These are phyloP conservation scores for Stylosanthes scabra DNA, from an alignment of 331 rosid genomes.

Conservation along the genomic window DNA sequence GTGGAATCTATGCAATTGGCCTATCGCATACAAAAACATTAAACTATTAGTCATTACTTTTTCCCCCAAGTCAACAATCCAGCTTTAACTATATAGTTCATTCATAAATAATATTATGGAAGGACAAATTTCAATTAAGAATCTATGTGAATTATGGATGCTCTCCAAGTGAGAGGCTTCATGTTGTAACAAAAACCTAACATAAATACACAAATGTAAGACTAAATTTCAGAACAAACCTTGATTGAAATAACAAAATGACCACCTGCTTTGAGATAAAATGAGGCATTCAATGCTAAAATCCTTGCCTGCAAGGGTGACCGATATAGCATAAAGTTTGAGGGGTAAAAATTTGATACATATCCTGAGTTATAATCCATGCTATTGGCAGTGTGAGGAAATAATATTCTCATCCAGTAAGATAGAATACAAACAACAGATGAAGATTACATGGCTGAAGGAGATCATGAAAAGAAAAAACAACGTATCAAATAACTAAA, in stretches of 20 bases:
- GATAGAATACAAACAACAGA: not conserved
- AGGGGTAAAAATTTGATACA: not conserved
- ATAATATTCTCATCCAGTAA: not conserved
- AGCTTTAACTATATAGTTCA: not conserved
- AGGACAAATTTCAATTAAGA: not conserved
- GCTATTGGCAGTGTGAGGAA: not conserved
- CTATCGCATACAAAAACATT: slow-evolving; percentile 12
- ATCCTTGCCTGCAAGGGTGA: slow-evolving; percentile 65
- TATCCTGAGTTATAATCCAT: not conserved
- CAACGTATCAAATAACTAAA: not conserved
- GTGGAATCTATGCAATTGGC: slow-evolving; percentile 60
- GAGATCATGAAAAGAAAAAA: not conserved
- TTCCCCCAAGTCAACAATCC: too few species aligned
- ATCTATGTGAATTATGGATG: not conserved
- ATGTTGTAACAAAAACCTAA: not conserved
- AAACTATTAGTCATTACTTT: too few species aligned
- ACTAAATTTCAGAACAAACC: slow-evolving; percentile 45
- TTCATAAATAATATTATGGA: not conserved
- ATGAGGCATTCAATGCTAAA: slow-evolving; percentile 54
- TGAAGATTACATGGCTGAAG: not conserved
- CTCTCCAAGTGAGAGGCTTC: not conserved
- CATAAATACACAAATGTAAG: not conserved
- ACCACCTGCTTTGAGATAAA: slow-evolving; percentile 81
- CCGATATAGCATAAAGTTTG: not conserved
- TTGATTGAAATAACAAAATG: slow-evolving; percentile 92